Evolutionary conservation across 306 rosid species (phyloP), one percentile per base, ranked within the genome.

Genomic region (Morella rubra): DNA sequence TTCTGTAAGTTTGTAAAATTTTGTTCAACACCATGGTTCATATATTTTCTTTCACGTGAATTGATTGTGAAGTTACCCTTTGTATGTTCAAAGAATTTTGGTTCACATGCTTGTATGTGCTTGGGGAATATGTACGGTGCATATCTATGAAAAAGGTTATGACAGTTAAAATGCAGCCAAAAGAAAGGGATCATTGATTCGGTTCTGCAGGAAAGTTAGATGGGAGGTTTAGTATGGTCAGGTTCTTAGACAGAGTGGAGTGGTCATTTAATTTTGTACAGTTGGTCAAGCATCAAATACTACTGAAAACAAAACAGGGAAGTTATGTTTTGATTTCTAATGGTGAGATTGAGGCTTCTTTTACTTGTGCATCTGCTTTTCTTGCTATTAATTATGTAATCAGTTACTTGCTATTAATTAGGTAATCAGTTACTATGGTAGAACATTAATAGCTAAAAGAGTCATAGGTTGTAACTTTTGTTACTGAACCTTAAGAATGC

Each of bases 1-100:
- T 95, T 79, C 83, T 95, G 98, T 92, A 84, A 85, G 98, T 90
- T 41, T 66, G 11, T 44, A 22, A 73, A 47, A 42, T 80, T 65
- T 32, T 79, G 32, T 77, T 41, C 10, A 20, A 58, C 77, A 60
- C 44, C 73, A 60, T 42, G 45, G 49, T 56, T 66, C 45, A 40
- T 42, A 44, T 15, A 47, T 64, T 18, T 71, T 73, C 15, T 64
- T 11, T 74, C 75, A 22, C 60, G 22, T 40, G 8, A n/a, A 16
- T 76, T 58, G 54, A 46, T 2, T 13, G 16, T 32, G 49, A 20
- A 75, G 24, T 22, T 49, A 19, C 54, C 37, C 37, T 32, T 32
- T 32, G 37, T 32, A 32, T 2, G 37, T 32, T 32, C 37, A 32
- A 32, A 32, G 37, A 32, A 32, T 32, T 32, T 32, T 32, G 37